These are phyloP conservation scores for Betula pendula DNA, from an alignment of 306 rosid genomes.

Conservation along the genomic window DNA sequence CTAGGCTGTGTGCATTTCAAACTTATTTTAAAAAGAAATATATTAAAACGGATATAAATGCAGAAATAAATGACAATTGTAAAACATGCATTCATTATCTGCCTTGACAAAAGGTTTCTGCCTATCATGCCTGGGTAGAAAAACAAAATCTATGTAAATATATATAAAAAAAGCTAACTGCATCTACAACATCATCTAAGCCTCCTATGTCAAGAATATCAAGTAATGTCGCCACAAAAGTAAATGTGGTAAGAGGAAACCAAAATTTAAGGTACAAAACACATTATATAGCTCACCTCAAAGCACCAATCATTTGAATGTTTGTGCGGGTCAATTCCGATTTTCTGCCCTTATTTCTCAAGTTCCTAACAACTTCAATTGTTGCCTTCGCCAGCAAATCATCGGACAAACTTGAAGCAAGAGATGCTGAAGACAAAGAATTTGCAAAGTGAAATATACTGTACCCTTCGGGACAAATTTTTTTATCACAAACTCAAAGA, in stretches of 20 bases:
- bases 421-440: constrained; percentile 69
- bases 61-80: not conserved
- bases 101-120: not conserved
- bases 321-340: constrained; percentile 86
- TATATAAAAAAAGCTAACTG: not conserved
- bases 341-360: constrained; percentile 65
- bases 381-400: constrained; percentile 90
- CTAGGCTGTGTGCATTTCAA: not conserved
- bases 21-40: not conserved
- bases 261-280: not conserved
- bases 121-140: not conserved
- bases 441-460: constrained; percentile 8
- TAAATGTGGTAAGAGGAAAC: not conserved
- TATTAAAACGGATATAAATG: not conserved
- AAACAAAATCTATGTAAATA: not conserved
- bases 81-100: not conserved
- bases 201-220: not conserved
- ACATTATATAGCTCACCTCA: constrained; percentile 57
- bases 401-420: constrained; percentile 89
- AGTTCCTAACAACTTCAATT: constrained; percentile 65
- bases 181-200: not conserved
- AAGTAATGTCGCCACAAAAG: not conserved
- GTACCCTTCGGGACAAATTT: constrained; percentile 8
- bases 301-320: constrained; percentile 98
- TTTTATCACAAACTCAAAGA: constrained; percentile 1